phyloP scores from a whole-genome alignment of 2,329 filamentous ascomycete genomes.

The Endoconidiophora polonica region DNA sequence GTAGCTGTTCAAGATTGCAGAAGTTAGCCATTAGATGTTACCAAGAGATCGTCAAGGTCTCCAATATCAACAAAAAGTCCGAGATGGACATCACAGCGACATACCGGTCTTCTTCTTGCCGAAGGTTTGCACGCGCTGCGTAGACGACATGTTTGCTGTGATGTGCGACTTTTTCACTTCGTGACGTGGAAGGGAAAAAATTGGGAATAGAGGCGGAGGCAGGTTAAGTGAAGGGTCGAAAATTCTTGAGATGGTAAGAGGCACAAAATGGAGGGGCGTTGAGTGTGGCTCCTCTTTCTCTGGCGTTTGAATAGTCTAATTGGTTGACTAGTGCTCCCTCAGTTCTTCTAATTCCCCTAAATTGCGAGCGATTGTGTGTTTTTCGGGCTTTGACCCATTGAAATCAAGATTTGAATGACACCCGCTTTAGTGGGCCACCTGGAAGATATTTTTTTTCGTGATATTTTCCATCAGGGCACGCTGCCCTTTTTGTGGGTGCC shows the following conservation, averaged over 20 bases:
- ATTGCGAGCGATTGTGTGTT: slow-evolving; percentile 13
- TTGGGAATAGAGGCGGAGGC: slow-evolving; percentile 11
- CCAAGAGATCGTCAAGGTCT: background rate
- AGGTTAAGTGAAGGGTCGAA: slow-evolving; percentile 13
- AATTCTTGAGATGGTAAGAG: slow-evolving; percentile 13
- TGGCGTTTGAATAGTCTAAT: slow-evolving; percentile 4
- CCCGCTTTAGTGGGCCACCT: slow-evolving; percentile 3
- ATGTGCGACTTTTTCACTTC: slow-evolving; percentile 16
- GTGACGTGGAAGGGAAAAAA: slow-evolving; percentile 13
- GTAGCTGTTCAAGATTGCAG: slow-evolving; percentile 29
- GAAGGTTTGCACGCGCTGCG: slow-evolving; percentile 90
- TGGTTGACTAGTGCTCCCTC: slow-evolving; percentile 8
- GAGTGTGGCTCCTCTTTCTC: slow-evolving; percentile 13
- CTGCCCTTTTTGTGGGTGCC: slow-evolving; percentile 8
- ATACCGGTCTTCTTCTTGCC: slow-evolving; percentile 82
- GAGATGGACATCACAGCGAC: background rate
- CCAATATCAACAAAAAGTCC: too few relatives aligned
- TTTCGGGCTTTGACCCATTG: slow-evolving; percentile 12
- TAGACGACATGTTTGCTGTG: slow-evolving; percentile 53
- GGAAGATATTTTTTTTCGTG: slow-evolving; percentile 3
- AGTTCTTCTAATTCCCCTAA: background rate
- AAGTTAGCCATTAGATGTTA: background rate
- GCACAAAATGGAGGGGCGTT: slow-evolving; percentile 12
- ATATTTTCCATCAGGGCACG: slow-evolving; percentile 4
- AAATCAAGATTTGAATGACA: slow-evolving; percentile 2